Evolutionary conservation across 1,284 basidiomycete species (phyloP), one percentile per base, ranked within the genome.

Genomic region (Ceratobasidium papillatum): DNA sequence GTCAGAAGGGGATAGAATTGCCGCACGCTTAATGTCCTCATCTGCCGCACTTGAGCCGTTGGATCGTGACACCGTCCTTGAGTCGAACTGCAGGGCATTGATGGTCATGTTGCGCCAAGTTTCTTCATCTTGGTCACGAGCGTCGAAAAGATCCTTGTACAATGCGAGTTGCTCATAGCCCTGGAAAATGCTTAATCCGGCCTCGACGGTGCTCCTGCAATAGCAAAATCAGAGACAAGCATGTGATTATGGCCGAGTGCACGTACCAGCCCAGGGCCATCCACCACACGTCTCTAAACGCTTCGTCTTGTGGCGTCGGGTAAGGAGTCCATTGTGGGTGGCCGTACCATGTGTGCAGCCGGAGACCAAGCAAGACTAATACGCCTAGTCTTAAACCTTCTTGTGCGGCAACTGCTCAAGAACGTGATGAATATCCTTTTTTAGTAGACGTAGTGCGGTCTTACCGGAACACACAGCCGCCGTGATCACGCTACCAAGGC

Each of bases 201-300:
- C 88, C 78, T 92, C 92, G 7, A 88, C 89, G 5, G 86, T 81
- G 17, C 89, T 89, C 68, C 68, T 71, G 30, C 22, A 30, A 14
- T 32, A 2, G 19, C 56, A 11, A n/a, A 9, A 22, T 61, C 5
- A 69, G 54, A 71, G 17, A 71, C 22, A 61, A 7, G 2, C 30
- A 36, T 30, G 25, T 32, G 22, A 34, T 19, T 32, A 4, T 36
- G 25, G 58, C 27, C 32, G 22, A 27, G 1, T 11, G 12, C 27
- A 34, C 68, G 41, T n/a, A 71, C 87, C 89, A 91, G 0, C 90
- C 90, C 1, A 93, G 82, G 1, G 89, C 89, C 34, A 91, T 81
- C 89, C 90, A 92, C 91, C 92, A 93, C 5, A 90, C 87, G 30
- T 87, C 85, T 25, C 82, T 80, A 82, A 93, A 94, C 1, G 87